A percentile compares a stretch with the other conserved stretches of the same genome.
Conservation (phyloP, 2,329 filamentous ascomycete species). For the Xylaria multiplex region DNA sequence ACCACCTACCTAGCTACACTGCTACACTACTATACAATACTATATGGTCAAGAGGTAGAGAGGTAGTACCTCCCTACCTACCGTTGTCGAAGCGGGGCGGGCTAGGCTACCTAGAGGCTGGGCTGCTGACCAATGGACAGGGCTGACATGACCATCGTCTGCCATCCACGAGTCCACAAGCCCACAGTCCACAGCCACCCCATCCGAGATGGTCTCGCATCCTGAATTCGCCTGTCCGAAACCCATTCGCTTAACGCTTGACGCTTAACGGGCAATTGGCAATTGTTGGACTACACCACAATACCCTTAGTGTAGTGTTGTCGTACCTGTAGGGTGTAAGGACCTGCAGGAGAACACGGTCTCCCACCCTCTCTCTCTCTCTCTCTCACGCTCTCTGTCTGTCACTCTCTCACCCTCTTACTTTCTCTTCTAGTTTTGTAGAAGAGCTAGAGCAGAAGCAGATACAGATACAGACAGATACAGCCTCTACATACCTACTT, state of each 20-base stretch:
- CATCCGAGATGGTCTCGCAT: slow-evolving; percentile 34
- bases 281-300: background rate
- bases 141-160: slow-evolving; percentile 31
- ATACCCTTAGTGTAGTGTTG: slow-evolving; percentile 6
- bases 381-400: background rate
- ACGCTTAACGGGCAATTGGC: slow-evolving; percentile 30
- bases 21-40: background rate
- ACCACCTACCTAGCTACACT: too few relatives aligned
- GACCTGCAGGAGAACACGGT: background rate
- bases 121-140: slow-evolving; percentile 36
- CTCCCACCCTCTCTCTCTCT: background rate
- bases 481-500: background rate
- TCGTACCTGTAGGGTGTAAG: background rate
- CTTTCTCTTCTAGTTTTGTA: background rate
- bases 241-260: slow-evolving; percentile 34
- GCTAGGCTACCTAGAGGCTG: slow-evolving; percentile 34
- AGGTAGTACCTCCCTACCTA: too few relatives aligned
- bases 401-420: background rate
- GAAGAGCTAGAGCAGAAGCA: background rate
- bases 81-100: slow-evolving; percentile 33
- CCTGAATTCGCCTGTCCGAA: slow-evolving; percentile 30
- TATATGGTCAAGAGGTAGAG: too few relatives aligned
- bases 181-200: slow-evolving; percentile 25
- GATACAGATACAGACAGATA: background rate
- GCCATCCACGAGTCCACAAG: slow-evolving; percentile 21